A percentile compares a stretch with the other conserved stretches of the same genome.
These are phyloP conservation scores for Akanthomyces dipterigenus DNA, from an alignment of 2,329 filamentous ascomycete genomes.

Conservation along the genomic window DNA sequence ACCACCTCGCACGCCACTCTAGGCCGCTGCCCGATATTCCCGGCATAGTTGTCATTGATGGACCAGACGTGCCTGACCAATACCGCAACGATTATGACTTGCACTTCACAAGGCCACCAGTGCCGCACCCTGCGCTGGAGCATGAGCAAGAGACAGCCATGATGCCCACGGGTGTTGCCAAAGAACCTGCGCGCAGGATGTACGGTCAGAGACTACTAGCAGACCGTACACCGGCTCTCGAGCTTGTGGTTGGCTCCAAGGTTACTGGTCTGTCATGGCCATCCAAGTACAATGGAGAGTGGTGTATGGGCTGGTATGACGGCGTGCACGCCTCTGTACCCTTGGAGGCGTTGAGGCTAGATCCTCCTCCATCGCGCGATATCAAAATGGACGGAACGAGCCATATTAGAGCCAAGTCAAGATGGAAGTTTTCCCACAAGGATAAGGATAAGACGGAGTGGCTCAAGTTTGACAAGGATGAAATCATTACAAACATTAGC, in stretches of 20 bases:
- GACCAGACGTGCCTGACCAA: constrained; percentile 30
- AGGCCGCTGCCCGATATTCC: constrained; percentile 44
- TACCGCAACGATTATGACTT: constrained; percentile 47
- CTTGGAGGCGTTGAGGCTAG: constrained; percentile 40
- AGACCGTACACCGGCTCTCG: constrained; percentile 38
- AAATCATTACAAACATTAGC: constrained; percentile 58
- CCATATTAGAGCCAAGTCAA: constrained; percentile 40
- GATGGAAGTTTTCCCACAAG: constrained; percentile 46
- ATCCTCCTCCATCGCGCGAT: constrained; percentile 39
- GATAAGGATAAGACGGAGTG: constrained; percentile 35
- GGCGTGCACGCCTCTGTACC: constrained; percentile 44
- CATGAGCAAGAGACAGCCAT: constrained; percentile 32
- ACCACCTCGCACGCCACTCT: constrained; percentile 46
- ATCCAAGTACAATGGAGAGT: constrained; percentile 45
- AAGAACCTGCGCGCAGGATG: constrained; percentile 40
- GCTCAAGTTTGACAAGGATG: constrained; percentile 59
- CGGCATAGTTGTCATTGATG: constrained; percentile 43
- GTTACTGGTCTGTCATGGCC: constrained; percentile 47
- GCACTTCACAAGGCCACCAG: constrained; percentile 36
- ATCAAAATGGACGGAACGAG: constrained; percentile 40
- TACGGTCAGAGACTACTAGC: constrained; percentile 40
- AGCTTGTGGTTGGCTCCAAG: constrained; percentile 41
- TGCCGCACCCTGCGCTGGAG: constrained; percentile 35
- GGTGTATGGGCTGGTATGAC: constrained; percentile 52
- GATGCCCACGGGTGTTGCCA: constrained; percentile 39